A percentile compares a stretch with the other conserved stretches of the same genome.
phyloP scores from a whole-genome alignment of 352 stramenopile genomes.

The Phytophthora kernoviae region DNA sequence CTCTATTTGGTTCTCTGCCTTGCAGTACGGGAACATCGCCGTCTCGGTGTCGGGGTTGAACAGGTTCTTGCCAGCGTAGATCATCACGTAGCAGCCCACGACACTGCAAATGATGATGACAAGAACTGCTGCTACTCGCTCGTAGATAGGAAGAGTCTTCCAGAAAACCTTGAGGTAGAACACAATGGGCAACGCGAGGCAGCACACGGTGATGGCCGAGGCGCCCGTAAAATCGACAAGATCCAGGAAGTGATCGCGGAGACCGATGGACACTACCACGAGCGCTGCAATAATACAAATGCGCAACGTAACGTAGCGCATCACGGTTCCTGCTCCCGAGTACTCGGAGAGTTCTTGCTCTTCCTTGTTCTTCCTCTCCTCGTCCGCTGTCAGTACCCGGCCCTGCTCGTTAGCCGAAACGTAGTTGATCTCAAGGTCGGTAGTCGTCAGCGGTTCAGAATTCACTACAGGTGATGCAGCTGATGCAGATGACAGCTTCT shows the following conservation, averaged over 20 bases:
- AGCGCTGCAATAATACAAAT: conserved; percentile 31
- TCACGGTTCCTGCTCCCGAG: conserved; percentile 10
- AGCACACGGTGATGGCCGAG: conserved; percentile 41
- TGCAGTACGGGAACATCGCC: conserved; percentile 36
- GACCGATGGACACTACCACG: conserved; percentile 25
- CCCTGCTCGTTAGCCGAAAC: conserved; percentile 13
- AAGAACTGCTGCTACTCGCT: conserved; percentile 28
- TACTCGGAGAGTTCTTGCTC: conserved; percentile 27
- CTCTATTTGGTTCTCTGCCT: conserved; percentile 28
- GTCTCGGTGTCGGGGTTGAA: conserved; percentile 31
- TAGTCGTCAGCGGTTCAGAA: conserved; percentile 10
- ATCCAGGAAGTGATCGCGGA: conserved; percentile 38
- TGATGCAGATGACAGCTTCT: conserved; percentile 30
- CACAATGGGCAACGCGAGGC: conserved; percentile 44
- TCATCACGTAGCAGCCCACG: conserved; percentile 41
- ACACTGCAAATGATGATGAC: conserved; percentile 34
- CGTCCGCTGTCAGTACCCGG: conserved; percentile 1
- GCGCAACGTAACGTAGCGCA: conserved; percentile 35
- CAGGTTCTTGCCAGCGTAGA: conserved; percentile 38
- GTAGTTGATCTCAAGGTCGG: conserved; percentile 37
- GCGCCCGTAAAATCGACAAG: conserved; percentile 51
- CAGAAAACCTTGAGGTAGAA: conserved; percentile 52
- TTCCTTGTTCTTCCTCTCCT: conserved; percentile 26
- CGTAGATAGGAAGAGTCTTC: conserved; percentile 38
- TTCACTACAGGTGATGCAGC: conserved; percentile 15